Evolutionary conservation across 2,329 filamentous ascomycete genomes (phyloP), one percentile per base, ranked within the genome.

Genomic region (Metarhizium guizhouense): DNA sequence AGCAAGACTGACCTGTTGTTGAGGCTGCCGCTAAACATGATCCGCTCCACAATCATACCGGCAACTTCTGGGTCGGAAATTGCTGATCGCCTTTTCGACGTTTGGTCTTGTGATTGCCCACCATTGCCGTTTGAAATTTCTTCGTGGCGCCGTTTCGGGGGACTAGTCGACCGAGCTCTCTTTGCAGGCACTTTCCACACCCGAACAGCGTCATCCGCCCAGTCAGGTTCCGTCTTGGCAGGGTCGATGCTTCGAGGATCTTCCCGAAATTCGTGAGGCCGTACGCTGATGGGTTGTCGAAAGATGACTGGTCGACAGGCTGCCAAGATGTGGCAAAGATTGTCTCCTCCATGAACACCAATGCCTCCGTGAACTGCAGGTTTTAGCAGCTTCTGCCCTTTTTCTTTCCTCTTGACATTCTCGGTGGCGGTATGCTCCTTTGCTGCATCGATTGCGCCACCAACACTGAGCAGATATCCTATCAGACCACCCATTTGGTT

Each of bases 271-370:
- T 99, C 94, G 59, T 83, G 77, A 1, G 86, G 78, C 36, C 74
- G 75, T n/a, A 96, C 72, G 0, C 87, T 86, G 67, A 95, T 79
- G 0, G 89, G 86, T 63, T 89, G 91, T 42, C 94, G 82, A 64
- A 96, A 93, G 52, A 97, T 83, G 70, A 96, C 96, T 36, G 85
- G 77, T 49, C 94, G 82, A 16, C 87, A 86, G 0, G 91, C 89
- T n/a, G 90, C 92, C 56, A 99, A 71, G 6, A 83, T 79, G 65
- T 96, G 87, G 49, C 84, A 81, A 54, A 97, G 71, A 67, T 97
- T 97, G 53, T 84, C 83, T 4, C 86, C 84, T 3, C 89, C 92
- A 67, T 95, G 88, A 13, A 97, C 75, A n/a, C 79, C 81, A 57
- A 91, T 65, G 18, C 70, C 72, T 14, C 67, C 63, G 30, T 65